Evolutionary conservation across 129 eudicot species (phyloP).

Genomic region (Escallonia herrerae): DNA sequence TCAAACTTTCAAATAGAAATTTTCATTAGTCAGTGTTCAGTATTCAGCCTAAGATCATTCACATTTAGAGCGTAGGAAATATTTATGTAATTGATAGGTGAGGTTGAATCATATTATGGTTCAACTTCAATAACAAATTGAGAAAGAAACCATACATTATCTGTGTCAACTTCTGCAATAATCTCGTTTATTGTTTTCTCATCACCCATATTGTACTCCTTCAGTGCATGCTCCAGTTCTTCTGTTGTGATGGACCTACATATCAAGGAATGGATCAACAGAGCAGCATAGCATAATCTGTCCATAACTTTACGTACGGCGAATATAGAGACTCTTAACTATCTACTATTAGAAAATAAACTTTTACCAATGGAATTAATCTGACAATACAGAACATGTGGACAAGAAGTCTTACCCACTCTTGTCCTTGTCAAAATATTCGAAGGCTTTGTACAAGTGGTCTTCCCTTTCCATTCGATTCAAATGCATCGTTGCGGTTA

Average conservation of each 20-base stretch:
- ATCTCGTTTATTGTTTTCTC: constrained; percentile 90
- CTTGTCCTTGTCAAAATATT: constrained; percentile 81
- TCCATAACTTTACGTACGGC: background rate
- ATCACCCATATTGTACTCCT: constrained; percentile 93
- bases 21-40: background rate
- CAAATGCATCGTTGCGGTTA: constrained; percentile 96
- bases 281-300: constrained; percentile 4
- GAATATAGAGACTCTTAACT: constrained; percentile 1
- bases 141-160: constrained; percentile 47
- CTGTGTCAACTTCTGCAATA: constrained; percentile 95
- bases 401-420: constrained; percentile 60
- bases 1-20: background rate
- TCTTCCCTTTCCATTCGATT: constrained; percentile 92
- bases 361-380: no score
- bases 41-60: background rate
- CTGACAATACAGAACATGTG: background rate
- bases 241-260: constrained; percentile 84
- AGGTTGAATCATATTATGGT: no score
- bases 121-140: background rate
- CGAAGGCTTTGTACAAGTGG: constrained; percentile 86
- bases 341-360: background rate
- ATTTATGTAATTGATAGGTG: no score
- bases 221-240: constrained; percentile 88
- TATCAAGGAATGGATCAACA: constrained; percentile 13
- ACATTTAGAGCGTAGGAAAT: no score